Conservation (phyloP, 2,329 filamentous ascomycete species). For the Fusarium luffae region DNA sequence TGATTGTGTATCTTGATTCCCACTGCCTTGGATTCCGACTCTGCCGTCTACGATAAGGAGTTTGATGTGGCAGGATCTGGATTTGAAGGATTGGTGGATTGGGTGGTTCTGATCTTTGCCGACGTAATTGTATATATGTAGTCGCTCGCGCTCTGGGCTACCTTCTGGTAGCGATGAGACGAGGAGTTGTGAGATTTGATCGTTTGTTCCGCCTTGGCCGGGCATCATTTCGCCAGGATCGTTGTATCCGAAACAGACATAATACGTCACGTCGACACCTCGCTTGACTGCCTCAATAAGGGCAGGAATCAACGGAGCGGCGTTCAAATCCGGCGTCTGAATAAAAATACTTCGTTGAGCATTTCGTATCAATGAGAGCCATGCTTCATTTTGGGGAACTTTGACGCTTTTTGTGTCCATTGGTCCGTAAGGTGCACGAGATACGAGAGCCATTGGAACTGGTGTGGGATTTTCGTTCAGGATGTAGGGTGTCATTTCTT, state of each 20-base stretch:
- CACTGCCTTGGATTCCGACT: slow-evolving; percentile 78
- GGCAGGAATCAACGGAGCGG: slow-evolving; percentile 71
- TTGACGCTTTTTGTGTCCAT: slow-evolving; percentile 69
- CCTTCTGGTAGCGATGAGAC: slow-evolving; percentile 63
- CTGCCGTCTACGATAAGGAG: slow-evolving; percentile 77
- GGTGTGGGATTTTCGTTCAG: slow-evolving; percentile 55
- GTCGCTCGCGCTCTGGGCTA: slow-evolving; percentile 48
- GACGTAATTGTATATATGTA: slow-evolving; percentile 77
- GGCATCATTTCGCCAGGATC: slow-evolving; percentile 81
- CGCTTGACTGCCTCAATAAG: slow-evolving; percentile 73
- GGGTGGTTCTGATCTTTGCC: slow-evolving; percentile 77
- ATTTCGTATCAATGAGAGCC: slow-evolving; percentile 75
- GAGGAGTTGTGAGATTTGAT: slow-evolving; percentile 72
- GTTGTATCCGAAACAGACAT: slow-evolving; percentile 83
- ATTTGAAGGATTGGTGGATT: slow-evolving; percentile 73
- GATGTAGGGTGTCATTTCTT: slow-evolving; percentile 75
- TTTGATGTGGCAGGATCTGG: slow-evolving; percentile 80
- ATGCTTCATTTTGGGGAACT: slow-evolving; percentile 81
- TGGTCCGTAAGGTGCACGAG: slow-evolving; percentile 73
- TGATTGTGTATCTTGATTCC: slow-evolving; percentile 83
- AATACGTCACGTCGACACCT: slow-evolving; percentile 75
- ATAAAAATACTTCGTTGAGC: slow-evolving; percentile 76
- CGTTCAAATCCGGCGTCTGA: slow-evolving; percentile 81
- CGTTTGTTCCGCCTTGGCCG: slow-evolving; percentile 79
- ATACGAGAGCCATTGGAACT: slow-evolving; percentile 78